These are phyloP conservation scores for Clarireedia paspali DNA, from an alignment of 2,329 filamentous ascomycete genomes.

Conservation along the genomic window DNA sequence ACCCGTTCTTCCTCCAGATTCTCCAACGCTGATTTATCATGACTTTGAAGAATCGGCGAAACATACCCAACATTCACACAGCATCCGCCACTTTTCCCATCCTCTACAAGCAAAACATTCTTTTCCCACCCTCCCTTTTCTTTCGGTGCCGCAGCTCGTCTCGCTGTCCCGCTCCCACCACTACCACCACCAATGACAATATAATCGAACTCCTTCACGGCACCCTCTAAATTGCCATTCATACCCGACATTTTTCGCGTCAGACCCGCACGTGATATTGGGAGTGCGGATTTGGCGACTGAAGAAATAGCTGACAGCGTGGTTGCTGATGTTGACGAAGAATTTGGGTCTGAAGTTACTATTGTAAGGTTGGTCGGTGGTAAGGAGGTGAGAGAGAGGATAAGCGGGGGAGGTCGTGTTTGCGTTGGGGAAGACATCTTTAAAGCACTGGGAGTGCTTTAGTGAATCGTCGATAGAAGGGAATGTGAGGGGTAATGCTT, in stretches of 20 bases:
- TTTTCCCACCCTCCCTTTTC: conserved; percentile 39
- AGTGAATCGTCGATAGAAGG: neutral
- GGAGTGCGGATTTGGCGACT: conserved; percentile 5
- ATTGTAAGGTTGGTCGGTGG: neutral
- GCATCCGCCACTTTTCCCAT: conserved; percentile 38
- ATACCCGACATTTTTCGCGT: conserved; percentile 2
- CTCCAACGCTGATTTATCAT: neutral
- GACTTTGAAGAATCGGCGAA: neutral
- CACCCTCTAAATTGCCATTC: neutral
- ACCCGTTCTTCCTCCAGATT: no score
- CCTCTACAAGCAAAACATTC: conserved; percentile 43
- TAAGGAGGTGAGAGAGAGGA: neutral
- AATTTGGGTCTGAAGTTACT: neutral
- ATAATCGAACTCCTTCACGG: conserved; percentile 40
- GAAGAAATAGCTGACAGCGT: conserved; percentile 7
- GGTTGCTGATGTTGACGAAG: conserved; percentile 4
- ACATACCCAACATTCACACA: conserved; percentile 47
- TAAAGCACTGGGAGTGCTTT: neutral
- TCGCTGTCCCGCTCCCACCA: conserved; percentile 41
- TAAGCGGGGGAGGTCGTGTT: neutral
- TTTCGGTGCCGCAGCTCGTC: conserved; percentile 33
- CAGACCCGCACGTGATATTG: conserved; percentile 5
- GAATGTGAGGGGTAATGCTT: conserved; percentile 5
- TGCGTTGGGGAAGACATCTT: neutral
- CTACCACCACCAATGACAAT: conserved; percentile 46